Evolutionary conservation across 2,329 filamentous ascomycete species (phyloP), one percentile per base, ranked within the genome.

Genomic region (Aquanectria penicillioides): DNA sequence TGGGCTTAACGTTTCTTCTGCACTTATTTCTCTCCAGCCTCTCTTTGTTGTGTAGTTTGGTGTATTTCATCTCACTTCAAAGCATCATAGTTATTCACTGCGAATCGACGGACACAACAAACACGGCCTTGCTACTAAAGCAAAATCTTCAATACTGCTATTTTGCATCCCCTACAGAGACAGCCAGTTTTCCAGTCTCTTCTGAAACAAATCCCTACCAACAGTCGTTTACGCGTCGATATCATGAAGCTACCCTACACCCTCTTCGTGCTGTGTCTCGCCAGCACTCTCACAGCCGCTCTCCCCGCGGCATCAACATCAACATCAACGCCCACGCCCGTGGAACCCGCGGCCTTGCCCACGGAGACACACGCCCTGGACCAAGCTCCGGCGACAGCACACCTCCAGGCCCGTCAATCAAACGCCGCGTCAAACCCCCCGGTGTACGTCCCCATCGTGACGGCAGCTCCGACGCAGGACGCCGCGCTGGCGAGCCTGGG

Each of bases 391-490:
- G 11, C 26, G 5, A 55, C 54, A 10, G 33, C 25, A 12, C 3
- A 26, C 29, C 55, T 48, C 33, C 47, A 34, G 4, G 6, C 47
- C 41, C 23, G 62, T 43, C 31, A 57, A 43, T 48, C 66, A 49
- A 10, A 52, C 46, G 47, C 66, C 25, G 65, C 64, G 17, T 29
- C 52, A 13, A 61, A 67, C n/a, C 55, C 58, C 28, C 68, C 70
- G 2, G 58, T 65, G 8, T 73, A 74, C 59, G 63, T 65, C 20
- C 68, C 73, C 61, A 47, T 71, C 23, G 71, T 74, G 26, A 75
- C 74, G 4, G 70, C 73, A 12, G 67, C 72, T n/a, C 69, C 74
- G 1, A 68, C 71, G 22, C 71, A 74, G 29, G 68, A 68, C 28
- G 72, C 62, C 3, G 59, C 61, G 13, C 68, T 74, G 4, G 67